Percentiles rank a stretch among this genome's conserved stretches.
phyloP scores from a whole-genome alignment of 176 grass and related monocot species.

The Otatea glauca region DNA sequence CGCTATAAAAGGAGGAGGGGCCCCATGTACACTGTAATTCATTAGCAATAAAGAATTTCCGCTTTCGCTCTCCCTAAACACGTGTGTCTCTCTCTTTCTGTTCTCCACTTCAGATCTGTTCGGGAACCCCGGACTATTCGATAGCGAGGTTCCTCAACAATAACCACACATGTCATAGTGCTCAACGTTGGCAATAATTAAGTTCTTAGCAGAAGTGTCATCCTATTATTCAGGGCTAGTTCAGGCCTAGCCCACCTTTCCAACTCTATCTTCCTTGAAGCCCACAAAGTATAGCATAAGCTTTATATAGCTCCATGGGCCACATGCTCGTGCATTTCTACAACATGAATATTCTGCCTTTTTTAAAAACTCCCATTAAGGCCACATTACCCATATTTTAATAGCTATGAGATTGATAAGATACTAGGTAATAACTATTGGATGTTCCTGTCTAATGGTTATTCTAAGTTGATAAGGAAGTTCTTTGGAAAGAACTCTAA shows the following conservation, averaged over 20 bases:
- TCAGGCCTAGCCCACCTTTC: not conserved
- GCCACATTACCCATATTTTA: not conserved
- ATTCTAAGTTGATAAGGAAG: not conserved
- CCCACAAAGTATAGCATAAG: not conserved
- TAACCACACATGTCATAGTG: not conserved
- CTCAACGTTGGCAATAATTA: not conserved
- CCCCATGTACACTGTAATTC: too few species aligned
- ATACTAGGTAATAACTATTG: not conserved
- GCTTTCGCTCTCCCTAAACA: too few species aligned
- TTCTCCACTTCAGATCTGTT: too few species aligned
- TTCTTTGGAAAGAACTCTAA: not conserved
- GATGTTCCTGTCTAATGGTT: not conserved
- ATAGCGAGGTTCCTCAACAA: too few species aligned
- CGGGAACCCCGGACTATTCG: too few species aligned
- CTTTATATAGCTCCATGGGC: not conserved
- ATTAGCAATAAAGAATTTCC: too few species aligned
- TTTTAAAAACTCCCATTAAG: not conserved
- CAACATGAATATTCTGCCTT: not conserved
- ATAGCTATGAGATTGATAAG: not conserved
- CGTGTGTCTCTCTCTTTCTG: too few species aligned
- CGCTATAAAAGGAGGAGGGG: too few species aligned
- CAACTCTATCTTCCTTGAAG: not conserved
- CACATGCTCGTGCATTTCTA: not conserved
- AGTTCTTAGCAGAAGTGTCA: not conserved
- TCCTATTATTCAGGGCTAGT: not conserved